These are phyloP conservation scores for Nevesoporus exiguus DNA, from an alignment of 768 basidiomycete genomes.

Conservation along the genomic window DNA sequence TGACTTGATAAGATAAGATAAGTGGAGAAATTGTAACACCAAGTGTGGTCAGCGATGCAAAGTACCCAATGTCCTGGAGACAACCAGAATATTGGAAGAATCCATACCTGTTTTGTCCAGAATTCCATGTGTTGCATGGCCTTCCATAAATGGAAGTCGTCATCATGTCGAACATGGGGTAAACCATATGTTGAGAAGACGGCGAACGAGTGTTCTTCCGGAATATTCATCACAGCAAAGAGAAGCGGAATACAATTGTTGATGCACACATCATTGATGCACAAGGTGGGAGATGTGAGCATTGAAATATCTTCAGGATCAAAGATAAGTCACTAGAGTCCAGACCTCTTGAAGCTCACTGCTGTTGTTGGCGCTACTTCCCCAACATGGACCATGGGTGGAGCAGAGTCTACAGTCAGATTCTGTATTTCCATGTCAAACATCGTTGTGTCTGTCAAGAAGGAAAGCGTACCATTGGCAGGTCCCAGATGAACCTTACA, in stretches of 20 bases:
- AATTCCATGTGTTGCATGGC: conserved; percentile 6
- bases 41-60: conserved; percentile 8
- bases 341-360: not conserved
- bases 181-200: not conserved
- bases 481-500: not conserved
- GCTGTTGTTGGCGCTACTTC: not conserved
- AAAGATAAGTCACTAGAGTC: not conserved
- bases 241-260: not conserved
- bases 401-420: not conserved
- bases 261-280: not conserved
- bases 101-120: conserved; percentile 34
- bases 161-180: not conserved
- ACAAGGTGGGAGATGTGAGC: not conserved
- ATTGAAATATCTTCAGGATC: not conserved
- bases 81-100: conserved; percentile 35
- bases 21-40: too few species aligned
- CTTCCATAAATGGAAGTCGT: not conserved
- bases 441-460: not conserved
- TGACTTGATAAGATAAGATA: too few species aligned
- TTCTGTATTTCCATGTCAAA: not conserved
- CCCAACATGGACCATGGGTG: too few species aligned
- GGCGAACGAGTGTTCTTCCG: not conserved
- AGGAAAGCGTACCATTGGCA: not conserved
- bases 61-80: conserved; percentile 33
- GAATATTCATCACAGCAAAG: not conserved